Evolutionary conservation across 805 yeast species (phyloP).

Genomic region (Kuraishia hungarica): DNA sequence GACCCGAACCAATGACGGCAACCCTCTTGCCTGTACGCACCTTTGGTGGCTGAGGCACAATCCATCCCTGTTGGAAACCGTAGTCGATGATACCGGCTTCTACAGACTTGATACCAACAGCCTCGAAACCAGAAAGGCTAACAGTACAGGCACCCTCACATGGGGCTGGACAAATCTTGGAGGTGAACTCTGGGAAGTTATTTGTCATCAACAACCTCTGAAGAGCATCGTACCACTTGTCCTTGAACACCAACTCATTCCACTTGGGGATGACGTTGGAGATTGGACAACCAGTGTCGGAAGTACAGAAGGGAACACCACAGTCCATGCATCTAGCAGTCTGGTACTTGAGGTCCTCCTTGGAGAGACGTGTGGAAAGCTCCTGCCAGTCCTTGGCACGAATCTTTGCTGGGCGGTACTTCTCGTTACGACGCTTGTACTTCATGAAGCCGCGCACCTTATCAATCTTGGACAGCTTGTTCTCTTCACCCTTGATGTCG

Average conservation of each 20-base stretch:
- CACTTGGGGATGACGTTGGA: constrained; percentile 96
- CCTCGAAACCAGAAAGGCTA: constrained; percentile 85
- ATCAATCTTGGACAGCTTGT: constrained; percentile 60
- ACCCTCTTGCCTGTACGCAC: constrained; percentile 77
- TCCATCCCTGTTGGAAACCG: constrained; percentile 97
- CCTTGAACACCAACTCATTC: constrained; percentile 93
- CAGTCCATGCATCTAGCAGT: constrained; percentile 99
- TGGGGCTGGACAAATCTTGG: constrained; percentile 98
- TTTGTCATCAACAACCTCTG: constrained; percentile 91
- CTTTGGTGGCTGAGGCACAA: constrained; percentile 72
- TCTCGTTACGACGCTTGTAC: constrained; percentile 83
- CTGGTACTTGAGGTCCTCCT: constrained; percentile 82
- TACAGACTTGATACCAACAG: constrained; percentile 93
- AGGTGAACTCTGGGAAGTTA: constrained; percentile 98
- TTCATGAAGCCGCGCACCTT: constrained; percentile 88
- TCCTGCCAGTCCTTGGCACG: constrained; percentile 92
- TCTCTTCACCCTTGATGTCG: constrained; percentile 57
- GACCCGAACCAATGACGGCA: constrained; percentile 94
- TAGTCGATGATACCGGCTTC: constrained; percentile 95
- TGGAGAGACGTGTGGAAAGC: constrained; percentile 68
- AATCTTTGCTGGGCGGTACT: constrained; percentile 66
- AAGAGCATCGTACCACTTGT: constrained; percentile 90
- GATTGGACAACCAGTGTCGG: constrained; percentile 97
- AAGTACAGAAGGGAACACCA: constrained; percentile 98
- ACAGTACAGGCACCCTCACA: constrained; percentile 91